These are phyloP conservation scores for Trichoderma lentiforme DNA, from an alignment of 2,329 filamentous ascomycete species.

Conservation along the genomic window DNA sequence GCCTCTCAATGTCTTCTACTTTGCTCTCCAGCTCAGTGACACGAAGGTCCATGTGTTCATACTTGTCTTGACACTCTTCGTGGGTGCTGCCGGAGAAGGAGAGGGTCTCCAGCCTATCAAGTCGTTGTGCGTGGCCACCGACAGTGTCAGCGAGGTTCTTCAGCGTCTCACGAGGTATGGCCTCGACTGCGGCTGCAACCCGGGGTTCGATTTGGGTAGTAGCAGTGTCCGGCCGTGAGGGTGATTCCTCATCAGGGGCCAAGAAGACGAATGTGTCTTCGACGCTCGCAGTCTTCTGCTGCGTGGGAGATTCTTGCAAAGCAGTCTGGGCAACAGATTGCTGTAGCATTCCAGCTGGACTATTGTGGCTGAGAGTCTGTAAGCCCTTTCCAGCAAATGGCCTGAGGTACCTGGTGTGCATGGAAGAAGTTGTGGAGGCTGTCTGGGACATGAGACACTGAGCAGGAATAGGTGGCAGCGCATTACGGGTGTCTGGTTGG, in stretches of 20 bases:
- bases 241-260: conserved; percentile 19
- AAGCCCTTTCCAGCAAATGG: conserved; percentile 57
- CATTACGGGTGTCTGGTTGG: conserved; percentile 33
- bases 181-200: conserved; percentile 18
- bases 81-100: conserved; percentile 66
- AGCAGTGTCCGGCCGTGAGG: conserved; percentile 23
- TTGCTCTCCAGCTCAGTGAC: conserved; percentile 66
- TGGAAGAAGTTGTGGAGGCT: conserved; percentile 51
- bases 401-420: conserved; percentile 48
- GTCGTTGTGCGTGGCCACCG: conserved; percentile 58
- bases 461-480: conserved; percentile 45
- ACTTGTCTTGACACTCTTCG: conserved; percentile 65
- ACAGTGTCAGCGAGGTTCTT: conserved; percentile 51
- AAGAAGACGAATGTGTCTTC: conserved; percentile 28
- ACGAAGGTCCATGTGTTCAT: conserved; percentile 64
- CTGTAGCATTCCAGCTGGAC: conserved; percentile 25
- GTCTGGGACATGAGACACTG: conserved; percentile 53
- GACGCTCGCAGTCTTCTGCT: conserved; percentile 21
- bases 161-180: conserved; percentile 36
- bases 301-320: conserved; percentile 8
- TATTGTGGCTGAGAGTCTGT: conserved; percentile 45
- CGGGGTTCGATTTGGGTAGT: conserved; percentile 31
- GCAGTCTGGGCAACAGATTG: not conserved
- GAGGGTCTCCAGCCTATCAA: conserved; percentile 66
- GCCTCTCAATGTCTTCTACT: conserved; percentile 57